phyloP scores from a whole-genome alignment of 768 basidiomycete species.

The Butyriboletus loyo region DNA sequence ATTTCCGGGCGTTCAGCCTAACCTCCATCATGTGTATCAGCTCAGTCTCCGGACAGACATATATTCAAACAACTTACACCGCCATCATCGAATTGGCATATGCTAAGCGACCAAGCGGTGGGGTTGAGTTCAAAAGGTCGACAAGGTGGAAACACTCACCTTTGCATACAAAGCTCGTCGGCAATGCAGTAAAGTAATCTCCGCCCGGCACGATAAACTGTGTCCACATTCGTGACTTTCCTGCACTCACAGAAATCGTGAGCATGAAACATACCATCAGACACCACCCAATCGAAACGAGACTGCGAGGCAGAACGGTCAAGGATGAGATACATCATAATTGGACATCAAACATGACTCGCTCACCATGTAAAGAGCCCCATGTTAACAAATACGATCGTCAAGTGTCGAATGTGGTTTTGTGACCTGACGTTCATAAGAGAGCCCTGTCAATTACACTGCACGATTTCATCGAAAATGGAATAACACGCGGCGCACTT shows the following conservation, averaged over 20 bases:
- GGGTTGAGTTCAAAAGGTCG: background rate
- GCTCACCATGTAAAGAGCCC: conserved; percentile 9
- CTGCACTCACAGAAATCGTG: background rate
- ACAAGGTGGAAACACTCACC: background rate
- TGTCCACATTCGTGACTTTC: background rate
- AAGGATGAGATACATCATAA: background rate
- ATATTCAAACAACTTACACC: background rate
- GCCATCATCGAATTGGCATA: conserved; percentile 14
- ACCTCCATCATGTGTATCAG: background rate
- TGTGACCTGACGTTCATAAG: background rate
- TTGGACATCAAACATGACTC: background rate
- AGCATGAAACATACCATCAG: background rate
- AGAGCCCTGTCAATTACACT: background rate
- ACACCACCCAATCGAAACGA: conserved; percentile 6
- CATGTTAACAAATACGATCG: conserved; percentile 11
- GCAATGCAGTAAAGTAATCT: background rate
- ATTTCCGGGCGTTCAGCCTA: conserved; percentile 5
- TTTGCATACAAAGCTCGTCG: conserved; percentile 2
- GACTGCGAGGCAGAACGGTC: background rate
- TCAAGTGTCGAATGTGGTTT: conserved; percentile 9
- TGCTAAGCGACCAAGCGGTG: background rate
- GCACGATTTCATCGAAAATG: no score
- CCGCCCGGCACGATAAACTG: background rate
- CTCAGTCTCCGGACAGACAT: background rate
- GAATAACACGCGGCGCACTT: background rate